Conservation (phyloP, 1,284 basidiomycete species). For the Cutaneotrichosporon cavernicola region DNA sequence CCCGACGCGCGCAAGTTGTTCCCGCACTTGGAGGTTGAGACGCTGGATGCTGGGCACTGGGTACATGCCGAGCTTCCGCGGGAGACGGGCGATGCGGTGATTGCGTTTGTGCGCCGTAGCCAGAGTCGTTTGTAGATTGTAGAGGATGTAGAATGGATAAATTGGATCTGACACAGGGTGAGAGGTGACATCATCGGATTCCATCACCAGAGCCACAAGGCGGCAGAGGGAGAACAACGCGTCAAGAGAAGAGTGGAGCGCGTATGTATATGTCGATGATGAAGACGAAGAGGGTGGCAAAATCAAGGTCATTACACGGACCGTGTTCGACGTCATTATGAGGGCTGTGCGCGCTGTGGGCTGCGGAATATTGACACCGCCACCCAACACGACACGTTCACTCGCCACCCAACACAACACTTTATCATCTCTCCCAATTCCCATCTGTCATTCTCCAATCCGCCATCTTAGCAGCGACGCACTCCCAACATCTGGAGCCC, state of each 20-base stretch:
- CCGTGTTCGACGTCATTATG: not conserved
- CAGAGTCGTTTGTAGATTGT: constrained; percentile 1
- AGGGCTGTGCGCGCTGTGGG: not conserved
- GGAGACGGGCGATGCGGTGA: constrained; percentile 43
- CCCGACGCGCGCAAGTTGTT: constrained; percentile 55
- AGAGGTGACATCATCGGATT: not conserved
- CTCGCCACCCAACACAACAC: not conserved
- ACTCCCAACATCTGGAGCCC: too few species aligned
- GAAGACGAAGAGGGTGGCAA: not conserved
- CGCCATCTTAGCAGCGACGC: too few species aligned
- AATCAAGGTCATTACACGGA: not conserved
- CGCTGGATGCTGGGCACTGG: constrained; percentile 52
- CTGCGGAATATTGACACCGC: not conserved
- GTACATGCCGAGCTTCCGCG: constrained; percentile 52
- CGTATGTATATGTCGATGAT: not conserved
- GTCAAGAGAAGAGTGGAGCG: too few species aligned
- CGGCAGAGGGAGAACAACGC: too few species aligned
- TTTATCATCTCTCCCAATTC: not conserved
- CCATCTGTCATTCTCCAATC: too few species aligned
- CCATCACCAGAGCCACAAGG: too few species aligned
- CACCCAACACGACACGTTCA: not conserved
- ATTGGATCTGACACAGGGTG: too few species aligned
- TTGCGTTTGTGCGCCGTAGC: constrained; percentile 40
- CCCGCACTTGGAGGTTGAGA: constrained; percentile 52
- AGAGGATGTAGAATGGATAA: not conserved